These are phyloP conservation scores for Eucalyptus marginata DNA, from an alignment of 345 rosid species.

Conservation along the genomic window DNA sequence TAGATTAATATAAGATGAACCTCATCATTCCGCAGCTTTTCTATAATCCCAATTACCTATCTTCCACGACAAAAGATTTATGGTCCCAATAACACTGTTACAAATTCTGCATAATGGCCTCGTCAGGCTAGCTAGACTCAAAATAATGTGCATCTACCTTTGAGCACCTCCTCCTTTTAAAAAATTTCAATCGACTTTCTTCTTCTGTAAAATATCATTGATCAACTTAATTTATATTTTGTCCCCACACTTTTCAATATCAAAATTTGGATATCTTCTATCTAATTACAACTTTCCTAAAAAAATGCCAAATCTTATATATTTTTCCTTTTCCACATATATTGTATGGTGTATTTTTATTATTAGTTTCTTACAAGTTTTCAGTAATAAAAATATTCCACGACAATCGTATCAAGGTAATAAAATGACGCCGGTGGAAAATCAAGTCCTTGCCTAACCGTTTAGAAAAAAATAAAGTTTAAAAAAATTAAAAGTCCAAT, in stretches of 20 bases:
- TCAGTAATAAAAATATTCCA: background rate
- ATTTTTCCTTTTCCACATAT: background rate
- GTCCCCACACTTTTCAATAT: background rate
- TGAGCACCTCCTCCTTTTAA: background rate
- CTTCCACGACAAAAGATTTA: background rate
- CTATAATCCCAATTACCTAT: background rate
- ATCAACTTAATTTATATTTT: background rate
- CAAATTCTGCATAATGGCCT: background rate
- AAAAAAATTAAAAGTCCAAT: too few relatives aligned
- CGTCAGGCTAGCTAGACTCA: background rate
- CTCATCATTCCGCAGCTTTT: background rate
- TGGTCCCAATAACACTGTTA: background rate
- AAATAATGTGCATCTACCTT: background rate
- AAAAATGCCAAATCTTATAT: background rate
- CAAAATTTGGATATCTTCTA: background rate
- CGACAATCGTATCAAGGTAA: background rate
- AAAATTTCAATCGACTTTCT: background rate
- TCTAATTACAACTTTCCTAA: rapidly evolving
- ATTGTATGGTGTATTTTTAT: background rate
- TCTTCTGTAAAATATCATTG: background rate
- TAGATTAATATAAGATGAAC: background rate
- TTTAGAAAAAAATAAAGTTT: too few relatives aligned
- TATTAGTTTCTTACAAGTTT: background rate
- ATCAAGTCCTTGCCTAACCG: background rate
- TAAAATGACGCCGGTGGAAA: rapidly evolving